Evolutionary conservation across 1,284 basidiomycete species (phyloP), one percentile per base, ranked within the genome.

Genomic region (Cystobasidium sp.): DNA sequence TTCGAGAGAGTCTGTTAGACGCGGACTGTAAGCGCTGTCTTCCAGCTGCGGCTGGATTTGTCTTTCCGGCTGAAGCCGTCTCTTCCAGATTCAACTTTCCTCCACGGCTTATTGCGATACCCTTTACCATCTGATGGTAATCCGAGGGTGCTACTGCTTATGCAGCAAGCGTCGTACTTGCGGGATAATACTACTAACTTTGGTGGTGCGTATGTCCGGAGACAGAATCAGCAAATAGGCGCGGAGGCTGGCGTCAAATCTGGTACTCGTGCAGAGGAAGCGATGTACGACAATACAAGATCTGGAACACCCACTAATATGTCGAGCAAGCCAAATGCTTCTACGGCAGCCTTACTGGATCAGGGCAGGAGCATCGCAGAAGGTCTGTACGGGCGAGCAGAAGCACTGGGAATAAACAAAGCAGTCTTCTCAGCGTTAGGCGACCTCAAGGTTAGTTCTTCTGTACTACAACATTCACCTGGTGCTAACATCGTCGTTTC

Each of bases 31-130:
- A 14, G 31, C 39, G 3, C 3, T 14, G 24, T 8, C n/a, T 20
- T 16, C 12, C 9, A 18, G 3, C 22, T n/a, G 18, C n/a, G 52
- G n/a, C 31, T 6, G 31, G 2, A 37, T 6, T 31, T 47, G 14
- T 18, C 37, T n/a, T 5, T 37, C 14, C 12, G 10, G 20, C 39
- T 24, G 18, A 31, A 53, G 39, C 7, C 31, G 43, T 53, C 8
- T n/a, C 9, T 53, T n/a, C 20, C 63, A 73, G 70, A 96, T 81
- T 92, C 89, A 74, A 87, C 86, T 0, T 90, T 95, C 78, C 85
- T 97, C 31, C 93, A 92, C 43, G 85, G 86, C 75, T 86, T 97
- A 24, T 84, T 97, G 37, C 91, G 91, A 76, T 97, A 96, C 82
- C 92, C 94, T 0, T 72, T 82, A 7, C 82, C 82, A 20, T 79